These are phyloP conservation scores for Sanghuangporus weigelae DNA, from an alignment of 1,284 basidiomycete species.

Conservation along the genomic window DNA sequence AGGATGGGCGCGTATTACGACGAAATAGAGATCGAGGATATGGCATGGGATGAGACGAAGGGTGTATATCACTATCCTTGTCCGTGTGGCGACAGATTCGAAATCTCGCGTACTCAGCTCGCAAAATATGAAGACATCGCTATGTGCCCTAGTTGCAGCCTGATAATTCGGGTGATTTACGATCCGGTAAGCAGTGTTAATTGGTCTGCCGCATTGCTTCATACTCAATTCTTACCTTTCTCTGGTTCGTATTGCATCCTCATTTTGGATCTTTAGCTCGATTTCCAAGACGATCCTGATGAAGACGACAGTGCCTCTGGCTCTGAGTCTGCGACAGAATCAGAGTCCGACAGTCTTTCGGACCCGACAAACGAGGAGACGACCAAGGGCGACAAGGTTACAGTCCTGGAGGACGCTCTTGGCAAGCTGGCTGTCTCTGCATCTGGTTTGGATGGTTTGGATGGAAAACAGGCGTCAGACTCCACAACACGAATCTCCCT, in stretches of 20 bases:
- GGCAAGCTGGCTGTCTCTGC: conserved; percentile 51
- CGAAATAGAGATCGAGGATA: conserved; percentile 95
- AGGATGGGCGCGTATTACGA: conserved; percentile 82
- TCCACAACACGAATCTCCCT: neutral
- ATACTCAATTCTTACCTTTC: neutral
- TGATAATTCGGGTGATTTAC: conserved; percentile 90
- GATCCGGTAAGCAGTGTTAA: conserved; percentile 72
- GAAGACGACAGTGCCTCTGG: conserved; percentile 36
- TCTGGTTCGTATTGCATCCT: neutral
- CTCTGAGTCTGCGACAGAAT: conserved; percentile 23
- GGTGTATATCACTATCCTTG: conserved; percentile 93
- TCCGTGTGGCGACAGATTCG: conserved; percentile 97
- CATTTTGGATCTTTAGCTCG: conserved; percentile 41
- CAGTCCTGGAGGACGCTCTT: conserved; percentile 58
- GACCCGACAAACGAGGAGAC: conserved; percentile 41
- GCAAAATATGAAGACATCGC: conserved; percentile 92
- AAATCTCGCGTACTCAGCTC: conserved; percentile 87
- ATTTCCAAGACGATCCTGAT: conserved; percentile 62
- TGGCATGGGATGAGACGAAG: conserved; percentile 84
- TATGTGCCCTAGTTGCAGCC: conserved; percentile 94
- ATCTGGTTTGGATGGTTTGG: neutral
- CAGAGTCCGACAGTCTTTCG: conserved; percentile 35
- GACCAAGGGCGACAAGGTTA: conserved; percentile 37
- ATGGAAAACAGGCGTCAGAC: neutral
- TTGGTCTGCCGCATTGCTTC: neutral